A percentile compares a stretch with the other conserved stretches of the same genome.
phyloP scores from a whole-genome alignment of 2,329 filamentous ascomycete species.

The Aspergillus novoparasiticus region DNA sequence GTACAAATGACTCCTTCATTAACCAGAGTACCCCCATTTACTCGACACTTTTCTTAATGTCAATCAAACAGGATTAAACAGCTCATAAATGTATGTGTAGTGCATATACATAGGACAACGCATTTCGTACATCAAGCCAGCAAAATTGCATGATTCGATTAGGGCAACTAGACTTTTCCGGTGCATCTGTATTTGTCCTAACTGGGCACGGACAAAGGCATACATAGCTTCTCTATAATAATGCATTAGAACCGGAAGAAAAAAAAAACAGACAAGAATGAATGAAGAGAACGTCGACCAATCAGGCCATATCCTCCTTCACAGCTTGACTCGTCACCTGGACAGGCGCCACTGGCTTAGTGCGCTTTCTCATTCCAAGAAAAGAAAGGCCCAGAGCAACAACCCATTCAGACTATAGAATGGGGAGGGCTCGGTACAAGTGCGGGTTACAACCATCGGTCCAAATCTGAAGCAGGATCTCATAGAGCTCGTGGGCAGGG shows the following conservation, averaged over 20 bases:
- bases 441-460: conserved; percentile 44
- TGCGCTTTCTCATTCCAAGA: background rate
- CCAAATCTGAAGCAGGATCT: conserved; percentile 46
- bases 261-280: background rate
- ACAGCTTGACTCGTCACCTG: background rate
- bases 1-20: background rate
- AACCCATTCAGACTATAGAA: conserved; percentile 19
- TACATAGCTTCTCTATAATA: background rate
- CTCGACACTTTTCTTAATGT: background rate
- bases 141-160: too few species aligned
- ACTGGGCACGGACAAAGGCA: background rate
- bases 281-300: background rate
- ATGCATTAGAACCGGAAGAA: background rate
- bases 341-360: background rate
- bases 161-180: too few species aligned
- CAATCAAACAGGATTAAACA: background rate
- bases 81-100: background rate
- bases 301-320: background rate
- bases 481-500: conserved; percentile 43
- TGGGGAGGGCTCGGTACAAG: conserved; percentile 44
- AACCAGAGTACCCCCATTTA: background rate
- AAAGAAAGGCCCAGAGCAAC: background rate
- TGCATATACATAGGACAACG: background rate
- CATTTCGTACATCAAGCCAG: too few species aligned
- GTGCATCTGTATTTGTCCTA: background rate